Base-by-base conservation (phyloP, 2,329 filamentous ascomycete genomes). In the Byssochlamys sp. region DNA sequence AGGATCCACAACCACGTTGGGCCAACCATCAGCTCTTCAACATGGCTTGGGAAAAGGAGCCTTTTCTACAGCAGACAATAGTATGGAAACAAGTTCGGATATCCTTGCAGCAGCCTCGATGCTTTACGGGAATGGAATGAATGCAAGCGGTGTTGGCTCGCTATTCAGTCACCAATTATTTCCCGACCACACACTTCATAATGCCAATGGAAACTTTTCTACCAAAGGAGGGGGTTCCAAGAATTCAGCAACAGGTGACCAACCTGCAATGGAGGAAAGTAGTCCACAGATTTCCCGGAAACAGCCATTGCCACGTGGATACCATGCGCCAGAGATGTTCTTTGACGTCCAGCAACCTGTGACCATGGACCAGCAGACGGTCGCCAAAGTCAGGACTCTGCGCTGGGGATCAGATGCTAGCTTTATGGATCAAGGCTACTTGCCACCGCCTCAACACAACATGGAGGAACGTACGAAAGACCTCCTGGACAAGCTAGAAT, bases 331-430 rank as follows among this genome's bases (percentile, higher is more conserved):
- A 12, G 68, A 72, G 56, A 73, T 73, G 69, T 66, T 71, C 11
- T 74, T 74, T 39, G 71, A 73, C 59, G 65, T 69, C 4, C 67
- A 67, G 33, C 66, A 74, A 33, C 67, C 70, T 1, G 65, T 69
- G 26, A 65, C 68, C 1, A 63, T 63, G 24, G 71, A 71, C 59
- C 70, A 71, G 59, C 71, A 71, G 65, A 71, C 71, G 35, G 72
- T 67, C 55, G 68, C 71, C 58, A 77, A 65, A 77, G 65, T 64
- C 24, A 67, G 69, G 10, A 66, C 70, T 55, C 76, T 87, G 51
- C 81, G 82, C 60, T 89, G 84, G 81, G 87, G 87, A 9, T 87
- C 87, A 0, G 87, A 90, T 69, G 69, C 79, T n/a, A 82, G 77
- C 58, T 90, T 90, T 67, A 79, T 75, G 60, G 69, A 78, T 4